phyloP scores from a whole-genome alignment of 176 grass and related monocot species.

The Eremochloa ophiuroides region DNA sequence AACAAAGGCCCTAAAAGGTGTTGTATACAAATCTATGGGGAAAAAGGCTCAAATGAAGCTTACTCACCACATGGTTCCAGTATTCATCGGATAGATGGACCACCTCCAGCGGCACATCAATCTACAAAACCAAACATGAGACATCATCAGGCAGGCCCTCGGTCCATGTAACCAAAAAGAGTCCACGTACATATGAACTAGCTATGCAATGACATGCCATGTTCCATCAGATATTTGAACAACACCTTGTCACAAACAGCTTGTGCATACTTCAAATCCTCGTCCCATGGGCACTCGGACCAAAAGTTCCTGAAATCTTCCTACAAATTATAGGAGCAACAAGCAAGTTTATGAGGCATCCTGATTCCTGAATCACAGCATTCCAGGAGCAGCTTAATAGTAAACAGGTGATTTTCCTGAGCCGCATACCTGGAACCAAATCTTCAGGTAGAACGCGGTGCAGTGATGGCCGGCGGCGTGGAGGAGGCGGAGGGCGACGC shows the following conservation, averaged over 20 bases:
- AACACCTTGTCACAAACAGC: slow-evolving; percentile 83
- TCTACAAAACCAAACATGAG: slow-evolving; percentile 32
- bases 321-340: slow-evolving; percentile 41
- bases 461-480: slow-evolving; percentile 79
- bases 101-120: slow-evolving; percentile 78
- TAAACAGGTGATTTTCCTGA: not conserved
- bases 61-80: slow-evolving; percentile 96
- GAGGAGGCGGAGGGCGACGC: slow-evolving; percentile 87
- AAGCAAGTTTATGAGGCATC: not conserved
- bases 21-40: not conserved
- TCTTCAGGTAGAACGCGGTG: slow-evolving; percentile 97
- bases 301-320: slow-evolving; percentile 98
- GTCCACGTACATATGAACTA: not conserved
- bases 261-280: slow-evolving; percentile 87
- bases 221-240: not conserved
- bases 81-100: slow-evolving; percentile 96
- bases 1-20: not conserved
- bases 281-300: slow-evolving; percentile 99
- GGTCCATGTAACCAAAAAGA: not conserved
- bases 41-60: not conserved
- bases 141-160: not conserved
- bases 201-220: slow-evolving; percentile 8
- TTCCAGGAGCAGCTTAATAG: not conserved
- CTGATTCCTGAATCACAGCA: not conserved
- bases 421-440: slow-evolving; percentile 82